Evolutionary conservation across 176 grass and related monocot genomes (phyloP).

Genomic region (Microstegium vimineum): DNA sequence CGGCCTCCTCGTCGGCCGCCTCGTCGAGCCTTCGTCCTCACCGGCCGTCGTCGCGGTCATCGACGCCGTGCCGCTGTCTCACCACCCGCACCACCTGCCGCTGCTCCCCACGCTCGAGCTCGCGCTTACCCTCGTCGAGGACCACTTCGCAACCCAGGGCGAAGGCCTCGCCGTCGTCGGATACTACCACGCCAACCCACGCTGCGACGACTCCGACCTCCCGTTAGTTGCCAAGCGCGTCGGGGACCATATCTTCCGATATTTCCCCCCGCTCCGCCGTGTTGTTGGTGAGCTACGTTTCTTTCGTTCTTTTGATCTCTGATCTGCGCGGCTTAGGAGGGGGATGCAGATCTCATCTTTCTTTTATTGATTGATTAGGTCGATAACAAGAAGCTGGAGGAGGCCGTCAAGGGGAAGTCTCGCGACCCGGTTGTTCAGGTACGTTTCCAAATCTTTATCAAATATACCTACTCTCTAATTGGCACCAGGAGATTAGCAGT

Average conservation of each 20-base stretch:
- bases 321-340: background rate
- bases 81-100: constrained; percentile 70
- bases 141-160: constrained; percentile 58
- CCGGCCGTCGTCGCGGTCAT: constrained; percentile 52
- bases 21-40: constrained; percentile 23
- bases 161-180: constrained; percentile 62
- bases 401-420: constrained; percentile 43
- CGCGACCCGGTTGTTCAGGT: constrained; percentile 57
- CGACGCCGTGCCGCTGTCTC: constrained; percentile 75
- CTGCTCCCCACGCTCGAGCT: constrained; percentile 95
- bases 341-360: constrained; percentile 5
- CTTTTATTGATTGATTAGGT: constrained; percentile 42
- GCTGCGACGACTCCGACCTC: constrained; percentile 64
- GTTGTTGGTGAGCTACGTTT: constrained; percentile 46
- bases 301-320: background rate
- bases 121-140: constrained; percentile 83
- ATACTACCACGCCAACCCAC: constrained; percentile 97
- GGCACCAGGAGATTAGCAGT: background rate
- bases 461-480: background rate
- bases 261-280: constrained; percentile 87
- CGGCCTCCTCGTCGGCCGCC: constrained; percentile 79
- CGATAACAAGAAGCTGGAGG: constrained; percentile 80
- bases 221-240: constrained; percentile 74
- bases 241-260: constrained; percentile 90
- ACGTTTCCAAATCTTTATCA: background rate